Percentiles rank a stretch among this genome's conserved stretches.
phyloP scores from a whole-genome alignment of 495 filamentous ascomycete species.

The Penicillium verhagenii region DNA sequence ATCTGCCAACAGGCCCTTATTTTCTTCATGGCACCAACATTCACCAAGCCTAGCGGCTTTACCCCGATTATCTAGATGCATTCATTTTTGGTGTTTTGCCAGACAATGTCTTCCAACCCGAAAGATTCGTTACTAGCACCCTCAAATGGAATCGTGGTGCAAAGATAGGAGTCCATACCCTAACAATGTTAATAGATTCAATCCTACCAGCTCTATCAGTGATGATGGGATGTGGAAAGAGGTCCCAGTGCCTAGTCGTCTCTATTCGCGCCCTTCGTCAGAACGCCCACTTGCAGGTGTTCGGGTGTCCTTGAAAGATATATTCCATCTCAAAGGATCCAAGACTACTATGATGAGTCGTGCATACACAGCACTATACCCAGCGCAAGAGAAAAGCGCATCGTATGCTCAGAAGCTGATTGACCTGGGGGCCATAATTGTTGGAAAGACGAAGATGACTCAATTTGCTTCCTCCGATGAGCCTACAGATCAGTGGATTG shows the following conservation, averaged over 20 bases:
- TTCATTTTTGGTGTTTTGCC: neutral
- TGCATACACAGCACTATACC: conserved; percentile 20
- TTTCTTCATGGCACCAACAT: neutral
- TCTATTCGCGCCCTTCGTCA: conserved; percentile 11
- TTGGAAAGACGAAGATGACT: conserved; percentile 35
- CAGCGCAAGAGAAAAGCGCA: neutral
- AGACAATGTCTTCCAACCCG: neutral
- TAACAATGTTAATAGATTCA: neutral
- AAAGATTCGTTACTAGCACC: neutral
- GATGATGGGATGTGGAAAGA: neutral
- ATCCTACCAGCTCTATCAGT: neutral
- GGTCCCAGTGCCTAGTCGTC: conserved; percentile 24
- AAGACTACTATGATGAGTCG: conserved; percentile 19
- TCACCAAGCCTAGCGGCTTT: conserved; percentile 1
- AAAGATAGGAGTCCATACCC: neutral
- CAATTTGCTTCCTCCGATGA: conserved; percentile 12
- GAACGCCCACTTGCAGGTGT: conserved; percentile 23
- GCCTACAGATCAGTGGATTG: conserved; percentile 17
- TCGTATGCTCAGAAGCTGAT: conserved; percentile 19
- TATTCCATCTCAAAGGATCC: conserved; percentile 25
- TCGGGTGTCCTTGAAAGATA: conserved; percentile 36
- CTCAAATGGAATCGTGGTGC: too few relatives aligned
- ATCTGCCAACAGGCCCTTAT: neutral
- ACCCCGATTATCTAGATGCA: neutral
- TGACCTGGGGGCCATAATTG: conserved; percentile 28